Base-by-base conservation (phyloP, 1,284 basidiomycete genomes). In the Neonothopanus nambi region DNA sequence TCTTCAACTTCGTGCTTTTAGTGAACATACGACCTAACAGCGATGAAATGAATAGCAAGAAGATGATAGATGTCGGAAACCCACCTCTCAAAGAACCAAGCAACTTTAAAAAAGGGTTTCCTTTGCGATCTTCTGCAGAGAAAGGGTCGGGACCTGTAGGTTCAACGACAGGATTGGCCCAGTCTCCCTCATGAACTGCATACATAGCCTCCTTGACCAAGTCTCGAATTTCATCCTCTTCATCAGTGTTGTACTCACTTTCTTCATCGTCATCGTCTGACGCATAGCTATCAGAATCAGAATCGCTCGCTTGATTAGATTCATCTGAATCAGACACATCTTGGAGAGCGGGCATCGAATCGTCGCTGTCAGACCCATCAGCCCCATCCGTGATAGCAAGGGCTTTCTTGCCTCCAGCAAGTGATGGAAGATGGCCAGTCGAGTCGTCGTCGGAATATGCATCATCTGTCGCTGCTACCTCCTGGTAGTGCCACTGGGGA, bases 91-190 rank as follows among this genome's bases (percentile, higher is more conserved):
- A 65, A 13, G 84, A 84, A 18, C 83, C 83, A 56, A 91, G 70
- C 33, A 90, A 65, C 65, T 84, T 89, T 63, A 90, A 66, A 66
- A 91, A 89, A 0, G 88, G 85, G 61, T 91, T 91, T 13, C 74
- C 79, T 64, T 83, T 84, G 51, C 76, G 72, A 51, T 82, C 80
- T 48, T 82, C 78, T 33, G 68, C 58, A n/a, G 57, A 45, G 38
- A 70, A 67, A 40, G 70, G 67, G 56, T 76, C 69, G 5, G 30
- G 20, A 20, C 13, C 71, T 66, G 11, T 75, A 58, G 2, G 67
- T 36, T 79, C 72, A 36, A 72, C 70, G 28, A 72, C 76, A 7
- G 72, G 66, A 12, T 81, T 76, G 45, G 81, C 73, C 65, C 82
- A 81, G 52, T 84, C 85, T 9, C 78, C 74, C 44, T 81, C 81